Evolutionary conservation across 2,329 filamentous ascomycete species (phyloP).

Genomic region (Ophiocordyceps australis): DNA sequence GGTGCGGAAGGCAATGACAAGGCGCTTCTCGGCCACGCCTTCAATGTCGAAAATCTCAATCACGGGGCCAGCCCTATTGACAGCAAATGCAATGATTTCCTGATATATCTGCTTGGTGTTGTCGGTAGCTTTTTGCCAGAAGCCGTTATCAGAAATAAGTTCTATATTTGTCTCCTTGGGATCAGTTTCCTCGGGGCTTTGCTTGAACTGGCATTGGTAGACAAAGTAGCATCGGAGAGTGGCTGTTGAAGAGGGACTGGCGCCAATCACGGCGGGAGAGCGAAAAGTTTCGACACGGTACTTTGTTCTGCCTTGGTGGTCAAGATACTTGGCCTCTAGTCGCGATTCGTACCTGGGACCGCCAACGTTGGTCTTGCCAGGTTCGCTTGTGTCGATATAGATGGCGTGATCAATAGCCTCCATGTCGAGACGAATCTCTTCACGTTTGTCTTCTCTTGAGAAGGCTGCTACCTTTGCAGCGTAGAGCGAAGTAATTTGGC

Average conservation of each 20-base stretch:
- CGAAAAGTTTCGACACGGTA: slow-evolving; percentile 97
- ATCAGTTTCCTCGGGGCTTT: slow-evolving; percentile 48
- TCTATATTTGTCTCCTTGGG: slow-evolving; percentile 77
- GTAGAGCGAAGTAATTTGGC: slow-evolving; percentile 89
- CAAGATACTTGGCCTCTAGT: slow-evolving; percentile 89
- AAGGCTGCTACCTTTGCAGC: slow-evolving; percentile 92
- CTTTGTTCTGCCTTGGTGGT: slow-evolving; percentile 52
- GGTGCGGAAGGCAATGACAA: slow-evolving; percentile 89
- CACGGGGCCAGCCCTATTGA: slow-evolving; percentile 74
- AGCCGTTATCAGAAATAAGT: slow-evolving; percentile 80
- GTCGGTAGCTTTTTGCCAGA: slow-evolving; percentile 85
- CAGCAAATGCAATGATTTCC: slow-evolving; percentile 75
- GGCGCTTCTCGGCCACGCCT: slow-evolving; percentile 73
- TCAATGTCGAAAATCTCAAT: slow-evolving; percentile 98
- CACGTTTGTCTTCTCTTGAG: slow-evolving; percentile 78
- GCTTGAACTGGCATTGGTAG: slow-evolving; percentile 86
- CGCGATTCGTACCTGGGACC: slow-evolving; percentile 89
- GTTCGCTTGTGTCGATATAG: slow-evolving; percentile 94
- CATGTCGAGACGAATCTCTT: slow-evolving; percentile 92
- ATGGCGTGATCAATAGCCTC: slow-evolving; percentile 89
- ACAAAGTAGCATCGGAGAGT: slow-evolving; percentile 96
- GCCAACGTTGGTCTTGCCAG: slow-evolving; percentile 55
- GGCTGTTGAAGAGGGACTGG: slow-evolving; percentile 48
- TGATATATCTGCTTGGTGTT: slow-evolving; percentile 96
- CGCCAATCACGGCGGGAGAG: slow-evolving; percentile 64